Evolutionary conservation across 2,329 filamentous ascomycete genomes (phyloP).

Genomic region (Cladosporium colombiae): DNA sequence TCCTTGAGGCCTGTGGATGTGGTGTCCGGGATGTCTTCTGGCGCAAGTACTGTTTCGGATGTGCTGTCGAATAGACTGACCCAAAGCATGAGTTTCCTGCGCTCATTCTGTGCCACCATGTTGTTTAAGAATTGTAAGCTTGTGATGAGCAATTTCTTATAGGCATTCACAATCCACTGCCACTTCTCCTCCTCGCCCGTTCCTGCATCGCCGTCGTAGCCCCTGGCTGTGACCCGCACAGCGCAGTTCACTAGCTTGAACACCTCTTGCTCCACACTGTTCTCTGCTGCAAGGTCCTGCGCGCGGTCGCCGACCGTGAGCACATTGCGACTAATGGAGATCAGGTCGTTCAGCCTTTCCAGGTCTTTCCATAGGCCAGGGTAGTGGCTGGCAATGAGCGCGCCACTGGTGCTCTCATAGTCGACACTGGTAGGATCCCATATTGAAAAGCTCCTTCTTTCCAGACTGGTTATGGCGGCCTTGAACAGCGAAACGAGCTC

Average conservation of each 20-base stretch:
- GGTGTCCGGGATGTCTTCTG: conserved; percentile 32
- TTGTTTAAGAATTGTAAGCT: conserved; percentile 69
- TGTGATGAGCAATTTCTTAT: conserved; percentile 66
- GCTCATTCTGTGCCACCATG: conserved; percentile 65
- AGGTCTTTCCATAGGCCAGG: conserved; percentile 62
- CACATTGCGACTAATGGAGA: conserved; percentile 63
- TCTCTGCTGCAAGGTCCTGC: conserved; percentile 63
- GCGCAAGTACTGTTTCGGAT: conserved; percentile 36
- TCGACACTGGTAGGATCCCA: conserved; percentile 58
- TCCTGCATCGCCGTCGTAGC: conserved; percentile 65
- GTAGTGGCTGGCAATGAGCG: conserved; percentile 62
- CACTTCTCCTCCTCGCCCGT: conserved; percentile 64
- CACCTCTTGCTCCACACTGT: conserved; percentile 62
- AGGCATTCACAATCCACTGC: conserved; percentile 65
- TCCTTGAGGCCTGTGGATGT: conserved; percentile 32
- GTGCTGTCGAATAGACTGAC: conserved; percentile 64
- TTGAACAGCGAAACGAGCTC: conserved; percentile 59
- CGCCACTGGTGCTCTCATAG: conserved; percentile 60
- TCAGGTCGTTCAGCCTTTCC: conserved; percentile 62
- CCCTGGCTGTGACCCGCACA: conserved; percentile 63
- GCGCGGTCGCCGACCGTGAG: conserved; percentile 61
- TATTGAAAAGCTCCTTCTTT: conserved; percentile 62
- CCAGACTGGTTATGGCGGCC: conserved; percentile 61
- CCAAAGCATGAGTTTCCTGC: conserved; percentile 66
- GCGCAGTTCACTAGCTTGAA: conserved; percentile 64